Evolutionary conservation across 2,329 filamentous ascomycete genomes (phyloP), one percentile per base, ranked within the genome.

Genomic region (Phialemoniopsis sp.): DNA sequence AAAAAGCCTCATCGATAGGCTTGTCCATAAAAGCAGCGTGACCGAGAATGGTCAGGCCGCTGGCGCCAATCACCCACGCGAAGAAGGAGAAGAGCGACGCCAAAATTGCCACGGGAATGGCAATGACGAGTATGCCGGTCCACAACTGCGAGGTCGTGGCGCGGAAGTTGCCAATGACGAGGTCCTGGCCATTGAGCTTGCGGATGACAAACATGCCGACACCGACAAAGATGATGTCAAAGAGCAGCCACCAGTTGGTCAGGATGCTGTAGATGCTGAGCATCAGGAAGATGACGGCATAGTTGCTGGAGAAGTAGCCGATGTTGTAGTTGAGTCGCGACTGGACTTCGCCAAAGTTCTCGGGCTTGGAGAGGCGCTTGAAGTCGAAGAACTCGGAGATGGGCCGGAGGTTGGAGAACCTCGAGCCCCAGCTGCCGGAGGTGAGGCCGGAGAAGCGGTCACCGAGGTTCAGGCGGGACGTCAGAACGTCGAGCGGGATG

Each of bases 1-100:
- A 96, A 96, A 98, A 98, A 96, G 90, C 90, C 90, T 94, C 91
- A 83, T 97, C 93, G 75, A 97, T 95, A 44, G 91, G 91, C 80
- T 95, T 96, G 65, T 97, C 91, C 85, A 97, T 83, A 62, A 97
- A 81, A 48, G 89, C 78, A 53, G 93, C 93, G 71, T 98, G 93
- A 67, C 93, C 93, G 51, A 97, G 73, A 52, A 97, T 94, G 62
- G 84, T 87, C 62, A 96, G 89, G 63, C 89, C 90, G 53, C 87
- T 91, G 55, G 93, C 93, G 62, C 93, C 93, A 59, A 97, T 89
- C 61, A 98, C 78, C 93, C 93, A 97, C 55, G 97, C 81, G 54
- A 90, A 77, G 37, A 89, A 94, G 56, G 77, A 66, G 63, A 97
- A 82, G 45, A 89, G 89, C 48, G 87, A 91, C 43, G 91, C 84